Evolutionary conservation across 495 filamentous ascomycete species (phyloP).

Genomic region (Achaetomiella virescens): DNA sequence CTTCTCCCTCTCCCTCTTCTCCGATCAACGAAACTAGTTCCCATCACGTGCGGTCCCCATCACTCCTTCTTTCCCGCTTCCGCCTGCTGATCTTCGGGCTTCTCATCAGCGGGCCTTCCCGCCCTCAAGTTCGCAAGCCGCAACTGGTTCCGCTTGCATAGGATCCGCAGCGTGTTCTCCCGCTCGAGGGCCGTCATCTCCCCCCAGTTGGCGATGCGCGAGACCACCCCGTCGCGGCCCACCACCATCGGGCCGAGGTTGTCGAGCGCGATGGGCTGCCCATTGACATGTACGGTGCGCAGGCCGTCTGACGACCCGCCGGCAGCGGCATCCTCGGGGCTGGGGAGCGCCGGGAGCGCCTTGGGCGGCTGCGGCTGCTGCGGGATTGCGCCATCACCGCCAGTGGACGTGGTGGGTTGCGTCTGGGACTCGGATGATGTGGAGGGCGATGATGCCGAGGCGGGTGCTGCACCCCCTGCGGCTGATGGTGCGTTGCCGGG

Average conservation of each 20-base stretch:
- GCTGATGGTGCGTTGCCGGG: constrained; percentile 24
- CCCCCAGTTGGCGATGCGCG: constrained; percentile 61
- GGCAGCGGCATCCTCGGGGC: constrained; percentile 11
- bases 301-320: constrained; percentile 17
- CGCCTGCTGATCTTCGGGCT: background rate
- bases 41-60: background rate
- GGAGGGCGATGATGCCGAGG: background rate
- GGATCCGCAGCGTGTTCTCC: constrained; percentile 53
- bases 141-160: constrained; percentile 59
- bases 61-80: background rate
- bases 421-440: too few relatives aligned
- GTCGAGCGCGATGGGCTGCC: constrained; percentile 46
- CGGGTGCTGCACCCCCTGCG: background rate
- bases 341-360: constrained; percentile 20
- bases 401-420: too few relatives aligned
- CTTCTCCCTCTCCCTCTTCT: too few relatives aligned
- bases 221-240: constrained; percentile 58
- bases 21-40: too few relatives aligned
- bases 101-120: constrained; percentile 16
- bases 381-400: background rate
- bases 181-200: constrained; percentile 59
- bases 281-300: constrained; percentile 45
- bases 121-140: constrained; percentile 50
- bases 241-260: constrained; percentile 62
- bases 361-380: background rate